These are phyloP conservation scores for Odontarrhena argentea DNA, from an alignment of 345 rosid species.

Conservation along the genomic window DNA sequence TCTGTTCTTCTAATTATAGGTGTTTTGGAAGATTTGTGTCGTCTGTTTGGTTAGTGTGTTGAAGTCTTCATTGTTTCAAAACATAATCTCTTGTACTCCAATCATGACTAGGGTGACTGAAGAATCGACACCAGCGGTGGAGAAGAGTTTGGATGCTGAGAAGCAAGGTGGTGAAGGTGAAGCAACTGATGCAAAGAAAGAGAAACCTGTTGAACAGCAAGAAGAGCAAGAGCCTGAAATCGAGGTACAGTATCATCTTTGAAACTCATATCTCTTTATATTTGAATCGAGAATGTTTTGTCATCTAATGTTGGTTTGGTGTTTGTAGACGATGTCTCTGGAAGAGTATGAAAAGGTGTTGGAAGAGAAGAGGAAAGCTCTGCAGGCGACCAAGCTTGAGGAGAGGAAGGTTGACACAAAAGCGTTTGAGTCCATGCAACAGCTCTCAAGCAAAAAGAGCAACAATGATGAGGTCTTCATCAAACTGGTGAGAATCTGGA, in stretches of 20 bases:
- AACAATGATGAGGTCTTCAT: constrained; percentile 56
- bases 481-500: constrained; percentile 53
- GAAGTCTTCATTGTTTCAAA: not conserved
- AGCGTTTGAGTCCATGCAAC: constrained; percentile 71
- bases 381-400: constrained; percentile 56
- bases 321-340: constrained; percentile 74
- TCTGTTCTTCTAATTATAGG: not conserved
- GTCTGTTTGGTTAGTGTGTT: not conserved
- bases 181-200: constrained; percentile 54
- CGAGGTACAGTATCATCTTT: constrained; percentile 46
- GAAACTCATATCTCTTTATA: not conserved
- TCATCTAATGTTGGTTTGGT: not conserved
- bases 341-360: constrained; percentile 83
- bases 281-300: not conserved
- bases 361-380: constrained; percentile 69
- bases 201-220: constrained; percentile 40
- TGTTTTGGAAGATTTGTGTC: not conserved
- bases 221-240: constrained; percentile 52
- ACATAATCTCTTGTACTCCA: not conserved
- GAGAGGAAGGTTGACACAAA: constrained; percentile 68
- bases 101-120: constrained; percentile 62
- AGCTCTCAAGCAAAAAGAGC: constrained; percentile 67
- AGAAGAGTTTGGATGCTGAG: constrained; percentile 57
- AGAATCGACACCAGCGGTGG: constrained; percentile 53
- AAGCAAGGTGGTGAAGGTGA: constrained; percentile 66